These are phyloP conservation scores for Fomitopsis pinicola DNA, from an alignment of 1,284 basidiomycete genomes.

Conservation along the genomic window DNA sequence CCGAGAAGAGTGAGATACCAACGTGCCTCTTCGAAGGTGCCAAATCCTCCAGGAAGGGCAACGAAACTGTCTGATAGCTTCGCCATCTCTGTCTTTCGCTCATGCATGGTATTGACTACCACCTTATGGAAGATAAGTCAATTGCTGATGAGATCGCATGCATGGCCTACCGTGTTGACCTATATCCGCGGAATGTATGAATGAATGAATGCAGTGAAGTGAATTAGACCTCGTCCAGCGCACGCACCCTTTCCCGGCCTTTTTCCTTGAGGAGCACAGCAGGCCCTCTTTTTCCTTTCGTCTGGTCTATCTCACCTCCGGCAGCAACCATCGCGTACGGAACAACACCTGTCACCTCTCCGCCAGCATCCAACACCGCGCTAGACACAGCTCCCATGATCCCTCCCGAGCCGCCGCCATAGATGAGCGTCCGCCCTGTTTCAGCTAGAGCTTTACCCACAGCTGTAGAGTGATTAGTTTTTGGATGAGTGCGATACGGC, in stretches of 20 bases:
- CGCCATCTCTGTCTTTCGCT: slow-evolving; percentile 89
- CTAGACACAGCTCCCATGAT: slow-evolving; percentile 86
- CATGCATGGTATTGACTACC: slow-evolving; percentile 86
- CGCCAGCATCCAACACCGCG: slow-evolving; percentile 63
- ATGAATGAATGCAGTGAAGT: neutral
- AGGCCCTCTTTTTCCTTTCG: slow-evolving; percentile 16
- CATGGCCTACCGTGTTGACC: slow-evolving; percentile 43
- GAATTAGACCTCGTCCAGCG: neutral
- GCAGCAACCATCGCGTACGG: slow-evolving; percentile 71
- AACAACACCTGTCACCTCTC: slow-evolving; percentile 78
- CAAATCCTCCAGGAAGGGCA: slow-evolving; percentile 86
- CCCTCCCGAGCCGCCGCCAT: slow-evolving; percentile 82
- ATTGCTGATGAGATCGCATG: neutral
- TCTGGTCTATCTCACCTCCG: slow-evolving; percentile 59
- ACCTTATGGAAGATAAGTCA: slow-evolving; percentile 22
- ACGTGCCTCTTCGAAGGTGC: slow-evolving; percentile 85
- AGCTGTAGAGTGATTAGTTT: slow-evolving; percentile 35
- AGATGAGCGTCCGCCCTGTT: slow-evolving; percentile 68
- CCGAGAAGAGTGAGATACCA: neutral
- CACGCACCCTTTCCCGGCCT: slow-evolving; percentile 40
- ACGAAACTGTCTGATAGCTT: slow-evolving; percentile 75
- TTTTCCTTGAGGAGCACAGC: slow-evolving; percentile 31
- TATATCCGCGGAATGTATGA: slow-evolving; percentile 15
- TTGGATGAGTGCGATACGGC: neutral
- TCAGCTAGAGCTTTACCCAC: slow-evolving; percentile 72